Percentiles rank a stretch among this genome's conserved stretches.
Evolutionary conservation across 148 eudicot genomes (phyloP).

Genomic region (Vaccinium myrtillus): DNA sequence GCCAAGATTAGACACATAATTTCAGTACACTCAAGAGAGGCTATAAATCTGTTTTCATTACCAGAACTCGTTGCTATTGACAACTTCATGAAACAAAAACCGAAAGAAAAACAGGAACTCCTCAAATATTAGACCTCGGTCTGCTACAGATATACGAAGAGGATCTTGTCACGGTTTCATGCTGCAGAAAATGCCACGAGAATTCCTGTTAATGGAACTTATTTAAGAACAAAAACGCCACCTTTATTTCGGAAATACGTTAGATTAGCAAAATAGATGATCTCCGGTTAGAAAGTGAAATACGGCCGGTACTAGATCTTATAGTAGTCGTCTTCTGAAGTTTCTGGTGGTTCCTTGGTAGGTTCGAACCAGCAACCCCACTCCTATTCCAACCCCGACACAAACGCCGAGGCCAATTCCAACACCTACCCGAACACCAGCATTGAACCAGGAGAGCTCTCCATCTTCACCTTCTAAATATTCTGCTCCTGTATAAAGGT

Average conservation of each 20-base stretch:
- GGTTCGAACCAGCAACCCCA: conserved; percentile 66
- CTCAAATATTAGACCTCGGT: background rate
- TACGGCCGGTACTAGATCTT: conserved; percentile 3
- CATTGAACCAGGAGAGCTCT: conserved; percentile 71
- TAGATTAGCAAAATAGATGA: background rate
- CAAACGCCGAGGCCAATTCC: conserved; percentile 71
- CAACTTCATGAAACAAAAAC: background rate
- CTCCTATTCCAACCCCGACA: conserved; percentile 73
- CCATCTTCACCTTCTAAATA: conserved; percentile 67
- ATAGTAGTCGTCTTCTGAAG: conserved; percentile 54
- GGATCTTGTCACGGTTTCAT: background rate
- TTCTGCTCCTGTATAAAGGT: conserved; percentile 34
- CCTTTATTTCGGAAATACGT: background rate
- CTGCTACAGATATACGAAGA: conserved; percentile 4
- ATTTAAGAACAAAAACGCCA: conserved; percentile 1
- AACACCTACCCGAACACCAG: conserved; percentile 75
- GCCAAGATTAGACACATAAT: background rate
- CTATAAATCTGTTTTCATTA: background rate
- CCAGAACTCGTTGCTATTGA: background rate
- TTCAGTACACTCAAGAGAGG: background rate
- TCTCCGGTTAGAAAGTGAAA: conserved; percentile 7
- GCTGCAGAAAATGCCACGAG: background rate
- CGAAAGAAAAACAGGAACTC: background rate
- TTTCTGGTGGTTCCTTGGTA: conserved; percentile 69
- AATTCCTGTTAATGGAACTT: background rate